A percentile compares a stretch with the other conserved stretches of the same genome.
These are phyloP conservation scores for Russula vinacea DNA, from an alignment of 768 basidiomycete genomes.

Conservation along the genomic window DNA sequence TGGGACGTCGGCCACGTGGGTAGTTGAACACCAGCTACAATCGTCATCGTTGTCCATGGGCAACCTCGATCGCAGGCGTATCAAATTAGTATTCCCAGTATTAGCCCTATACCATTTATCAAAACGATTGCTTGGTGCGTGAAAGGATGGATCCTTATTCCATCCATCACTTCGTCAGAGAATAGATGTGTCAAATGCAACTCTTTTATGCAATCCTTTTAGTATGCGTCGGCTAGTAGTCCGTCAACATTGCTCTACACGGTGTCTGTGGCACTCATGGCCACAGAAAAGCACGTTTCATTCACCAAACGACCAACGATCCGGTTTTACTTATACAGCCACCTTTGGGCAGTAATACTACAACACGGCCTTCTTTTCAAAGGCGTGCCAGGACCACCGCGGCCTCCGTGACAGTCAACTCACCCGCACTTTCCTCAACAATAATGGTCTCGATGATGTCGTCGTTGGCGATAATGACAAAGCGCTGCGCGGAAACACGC, in stretches of 20 bases:
- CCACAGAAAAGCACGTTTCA: too few species aligned
- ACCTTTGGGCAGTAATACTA: not conserved
- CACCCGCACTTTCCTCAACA: conserved; percentile 41
- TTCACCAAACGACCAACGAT: not conserved
- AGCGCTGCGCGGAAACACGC: conserved; percentile 44
- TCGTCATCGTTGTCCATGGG: not conserved
- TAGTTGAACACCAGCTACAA: too few species aligned
- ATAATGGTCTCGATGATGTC: conserved; percentile 61
- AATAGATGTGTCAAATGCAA: too few species aligned
- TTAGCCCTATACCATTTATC: too few species aligned
- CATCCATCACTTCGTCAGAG: not conserved
- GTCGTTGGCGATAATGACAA: conserved; percentile 63
- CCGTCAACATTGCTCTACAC: too few species aligned
- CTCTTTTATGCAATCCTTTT: not conserved
- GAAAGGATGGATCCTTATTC: not conserved
- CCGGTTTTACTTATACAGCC: not conserved
- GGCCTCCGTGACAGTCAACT: conserved; percentile 45
- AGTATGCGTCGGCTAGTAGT: not conserved
- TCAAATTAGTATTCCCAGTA: too few species aligned
- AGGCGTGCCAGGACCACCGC: conserved; percentile 41
- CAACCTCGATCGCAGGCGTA: too few species aligned
- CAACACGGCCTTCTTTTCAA: conserved; percentile 10
- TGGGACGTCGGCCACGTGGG: not conserved
- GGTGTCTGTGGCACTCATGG: not conserved
- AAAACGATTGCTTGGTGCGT: not conserved